Percentiles rank a stretch among this genome's conserved stretches.
phyloP scores from a whole-genome alignment of 1,284 basidiomycete species.

The Rhodotorula sp. region DNA sequence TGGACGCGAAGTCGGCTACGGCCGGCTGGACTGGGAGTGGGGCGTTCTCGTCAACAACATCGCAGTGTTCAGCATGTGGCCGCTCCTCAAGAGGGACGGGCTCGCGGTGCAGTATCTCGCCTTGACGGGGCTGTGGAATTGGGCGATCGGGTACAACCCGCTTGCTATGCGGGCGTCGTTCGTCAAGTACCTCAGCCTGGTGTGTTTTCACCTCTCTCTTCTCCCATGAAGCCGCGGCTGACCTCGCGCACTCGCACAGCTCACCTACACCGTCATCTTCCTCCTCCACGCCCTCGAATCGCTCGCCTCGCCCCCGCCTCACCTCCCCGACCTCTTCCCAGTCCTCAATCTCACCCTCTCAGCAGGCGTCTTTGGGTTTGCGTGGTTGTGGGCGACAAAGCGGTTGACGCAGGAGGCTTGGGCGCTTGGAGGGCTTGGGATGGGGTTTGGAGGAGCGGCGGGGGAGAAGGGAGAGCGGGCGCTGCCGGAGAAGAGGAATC shows the following conservation, averaged over 20 bases:
- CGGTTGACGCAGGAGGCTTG: slow-evolving; percentile 33
- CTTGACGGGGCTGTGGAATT: slow-evolving; percentile 72
- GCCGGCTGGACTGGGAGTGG: slow-evolving; percentile 69
- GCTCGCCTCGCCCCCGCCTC: slow-evolving; percentile 60
- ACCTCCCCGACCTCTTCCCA: slow-evolving; percentile 80
- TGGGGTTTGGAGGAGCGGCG: not conserved
- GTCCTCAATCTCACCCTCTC: slow-evolving; percentile 82
- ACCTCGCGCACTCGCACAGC: slow-evolving; percentile 50
- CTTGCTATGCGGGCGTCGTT: slow-evolving; percentile 53
- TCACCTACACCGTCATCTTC: slow-evolving; percentile 60
- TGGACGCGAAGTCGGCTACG: slow-evolving; percentile 52
- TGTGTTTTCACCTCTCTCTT: slow-evolving; percentile 49
- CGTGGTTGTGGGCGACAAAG: slow-evolving; percentile 49
- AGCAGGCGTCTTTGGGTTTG: slow-evolving; percentile 70
- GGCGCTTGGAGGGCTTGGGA: slow-evolving; percentile 21
- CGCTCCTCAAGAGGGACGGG: slow-evolving; percentile 75
- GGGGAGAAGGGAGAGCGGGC: not conserved
- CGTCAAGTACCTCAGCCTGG: slow-evolving; percentile 61
- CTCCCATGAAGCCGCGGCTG: not conserved
- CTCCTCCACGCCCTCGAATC: slow-evolving; percentile 65
- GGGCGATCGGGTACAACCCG: slow-evolving; percentile 65
- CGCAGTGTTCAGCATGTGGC: slow-evolving; percentile 92
- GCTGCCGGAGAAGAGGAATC: not conserved
- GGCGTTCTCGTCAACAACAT: slow-evolving; percentile 77
- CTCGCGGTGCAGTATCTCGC: slow-evolving; percentile 70